phyloP scores from a whole-genome alignment of 768 basidiomycete species.

The Fibroporia radiculosa region DNA sequence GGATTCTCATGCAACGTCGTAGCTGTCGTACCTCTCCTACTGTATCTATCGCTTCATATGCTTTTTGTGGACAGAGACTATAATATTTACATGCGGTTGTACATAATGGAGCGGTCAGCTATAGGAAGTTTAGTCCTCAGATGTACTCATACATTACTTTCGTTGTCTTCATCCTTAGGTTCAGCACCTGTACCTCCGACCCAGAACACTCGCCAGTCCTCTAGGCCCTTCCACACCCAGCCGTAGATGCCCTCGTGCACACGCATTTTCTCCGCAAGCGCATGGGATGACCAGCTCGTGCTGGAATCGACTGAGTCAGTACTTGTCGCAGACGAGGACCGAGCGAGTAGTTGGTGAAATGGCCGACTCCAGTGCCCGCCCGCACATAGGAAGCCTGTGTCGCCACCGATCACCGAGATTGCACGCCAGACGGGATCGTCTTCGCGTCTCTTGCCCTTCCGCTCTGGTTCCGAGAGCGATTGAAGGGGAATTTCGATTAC shows the following conservation, averaged over 20 bases:
- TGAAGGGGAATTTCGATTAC: constrained; percentile 58
- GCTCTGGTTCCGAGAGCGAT: constrained; percentile 30
- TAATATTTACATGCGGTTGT: constrained; percentile 1
- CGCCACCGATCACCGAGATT: constrained; percentile 61
- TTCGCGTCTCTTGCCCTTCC: constrained; percentile 40
- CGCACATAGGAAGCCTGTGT: constrained; percentile 45
- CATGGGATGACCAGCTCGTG: constrained; percentile 47
- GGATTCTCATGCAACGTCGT: constrained; percentile 8
- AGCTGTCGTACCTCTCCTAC: not conserved
- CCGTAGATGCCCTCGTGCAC: constrained; percentile 68
- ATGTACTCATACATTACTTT: constrained; percentile 8
- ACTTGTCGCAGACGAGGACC: constrained; percentile 39
- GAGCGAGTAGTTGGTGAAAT: constrained; percentile 28
- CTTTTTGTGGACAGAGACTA: not conserved
- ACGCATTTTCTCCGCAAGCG: constrained; percentile 32
- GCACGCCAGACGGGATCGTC: constrained; percentile 46
- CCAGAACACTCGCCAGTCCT: constrained; percentile 82
- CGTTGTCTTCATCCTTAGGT: constrained; percentile 26
- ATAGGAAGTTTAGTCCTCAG: too few relatives aligned
- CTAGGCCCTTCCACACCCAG: constrained; percentile 65
- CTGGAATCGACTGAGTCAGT: constrained; percentile 35
- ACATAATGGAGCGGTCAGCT: not conserved
- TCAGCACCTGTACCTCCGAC: constrained; percentile 48
- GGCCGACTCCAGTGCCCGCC: constrained; percentile 44
- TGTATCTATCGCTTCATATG: constrained; percentile 2